These are phyloP conservation scores for Claviceps lovelessii DNA, from an alignment of 2,329 filamentous ascomycete species.

Conservation along the genomic window DNA sequence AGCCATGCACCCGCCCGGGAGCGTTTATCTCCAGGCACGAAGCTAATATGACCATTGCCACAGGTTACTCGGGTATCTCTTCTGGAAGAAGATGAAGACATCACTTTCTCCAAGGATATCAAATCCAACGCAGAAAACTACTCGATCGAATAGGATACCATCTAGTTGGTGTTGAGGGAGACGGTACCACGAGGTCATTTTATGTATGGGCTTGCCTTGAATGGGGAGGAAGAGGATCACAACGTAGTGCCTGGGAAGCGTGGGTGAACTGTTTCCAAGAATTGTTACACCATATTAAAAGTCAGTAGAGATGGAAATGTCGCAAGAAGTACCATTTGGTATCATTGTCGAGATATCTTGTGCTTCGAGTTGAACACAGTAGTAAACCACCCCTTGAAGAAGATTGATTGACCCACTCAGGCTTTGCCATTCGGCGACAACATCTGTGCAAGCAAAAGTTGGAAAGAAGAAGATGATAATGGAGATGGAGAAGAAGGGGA, in stretches of 20 bases:
- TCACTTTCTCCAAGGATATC: constrained; percentile 71
- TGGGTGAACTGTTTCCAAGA: neutral
- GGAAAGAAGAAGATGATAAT: too few species aligned
- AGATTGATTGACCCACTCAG: neutral
- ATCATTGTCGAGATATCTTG: neutral
- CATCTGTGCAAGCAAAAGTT: neutral
- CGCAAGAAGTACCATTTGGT: neutral
- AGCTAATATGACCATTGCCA: constrained; percentile 11
- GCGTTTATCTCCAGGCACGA: neutral
- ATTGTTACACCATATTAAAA: neutral
- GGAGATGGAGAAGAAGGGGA: neutral
- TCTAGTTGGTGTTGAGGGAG: neutral
- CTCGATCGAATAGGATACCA: constrained; percentile 47
- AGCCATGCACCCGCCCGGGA: neutral
- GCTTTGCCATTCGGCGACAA: neutral
- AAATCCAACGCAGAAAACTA: constrained; percentile 65
- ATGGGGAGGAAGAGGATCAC: neutral
- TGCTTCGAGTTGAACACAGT: neutral
- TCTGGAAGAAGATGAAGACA: constrained; percentile 61
- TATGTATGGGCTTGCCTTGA: neutral
- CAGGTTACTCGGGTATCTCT: constrained; percentile 55
- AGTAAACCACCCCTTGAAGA: neutral
- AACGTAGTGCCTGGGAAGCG: neutral
- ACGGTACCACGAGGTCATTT: neutral
- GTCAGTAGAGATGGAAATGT: neutral